A percentile compares a stretch with the other conserved stretches of the same genome.
phyloP scores from a whole-genome alignment of 768 basidiomycete genomes.

The Naganishia antarctica region DNA sequence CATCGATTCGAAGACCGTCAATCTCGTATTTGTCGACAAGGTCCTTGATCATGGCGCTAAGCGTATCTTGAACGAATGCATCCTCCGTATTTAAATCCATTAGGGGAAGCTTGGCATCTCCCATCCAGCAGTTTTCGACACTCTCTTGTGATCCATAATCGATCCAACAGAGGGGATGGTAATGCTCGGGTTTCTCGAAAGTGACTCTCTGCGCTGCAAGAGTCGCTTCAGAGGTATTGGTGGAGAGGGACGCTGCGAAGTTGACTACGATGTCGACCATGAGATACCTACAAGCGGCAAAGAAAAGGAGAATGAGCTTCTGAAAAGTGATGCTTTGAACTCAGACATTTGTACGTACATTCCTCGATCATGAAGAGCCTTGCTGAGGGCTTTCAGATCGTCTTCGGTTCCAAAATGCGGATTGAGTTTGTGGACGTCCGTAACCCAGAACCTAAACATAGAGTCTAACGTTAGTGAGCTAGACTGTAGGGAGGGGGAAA shows the following conservation, averaged over 20 bases:
- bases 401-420: constrained; percentile 66
- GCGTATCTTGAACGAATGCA: constrained; percentile 59
- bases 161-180: constrained; percentile 72
- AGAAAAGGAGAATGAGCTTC: background rate
- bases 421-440: constrained; percentile 62
- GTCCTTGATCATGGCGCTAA: constrained; percentile 64
- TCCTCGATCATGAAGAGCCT: constrained; percentile 65
- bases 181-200: constrained; percentile 53
- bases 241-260: constrained; percentile 60
- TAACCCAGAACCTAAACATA: constrained; percentile 40
- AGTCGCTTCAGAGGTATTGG: constrained; percentile 14
- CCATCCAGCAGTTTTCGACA: constrained; percentile 60
- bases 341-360: constrained; percentile 52
- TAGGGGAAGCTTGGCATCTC: constrained; percentile 66
- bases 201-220: constrained; percentile 30
- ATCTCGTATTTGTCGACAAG: constrained; percentile 67
- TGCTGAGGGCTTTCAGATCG: constrained; percentile 65
- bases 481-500: background rate
- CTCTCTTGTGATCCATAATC: constrained; percentile 58
- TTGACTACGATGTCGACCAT: constrained; percentile 85
- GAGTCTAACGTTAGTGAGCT: background rate
- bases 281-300: constrained; percentile 52
- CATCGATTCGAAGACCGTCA: constrained; percentile 64
- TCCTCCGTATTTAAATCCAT: constrained; percentile 76
- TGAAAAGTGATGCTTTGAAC: background rate